phyloP scores from a whole-genome alignment of 2,329 filamentous ascomycete genomes.

The Sporothrix brasiliensis region DNA sequence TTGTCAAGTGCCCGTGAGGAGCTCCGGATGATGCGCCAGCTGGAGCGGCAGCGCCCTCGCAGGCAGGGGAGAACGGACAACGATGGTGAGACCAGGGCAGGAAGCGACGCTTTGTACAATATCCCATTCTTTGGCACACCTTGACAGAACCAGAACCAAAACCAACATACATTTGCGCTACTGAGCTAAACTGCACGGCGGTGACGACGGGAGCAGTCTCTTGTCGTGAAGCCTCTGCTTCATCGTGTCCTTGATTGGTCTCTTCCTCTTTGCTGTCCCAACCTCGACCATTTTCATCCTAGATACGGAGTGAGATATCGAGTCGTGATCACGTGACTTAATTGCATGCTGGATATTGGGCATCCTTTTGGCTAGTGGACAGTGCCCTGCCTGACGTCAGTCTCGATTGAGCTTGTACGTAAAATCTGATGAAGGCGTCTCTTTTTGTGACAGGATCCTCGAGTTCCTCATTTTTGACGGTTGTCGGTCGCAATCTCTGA shows the following conservation, averaged over 20 bases:
- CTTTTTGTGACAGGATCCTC: too few relatives aligned
- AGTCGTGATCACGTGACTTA: conserved; percentile 10
- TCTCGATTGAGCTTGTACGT: not conserved
- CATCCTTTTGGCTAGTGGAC: not conserved
- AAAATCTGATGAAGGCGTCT: too few relatives aligned
- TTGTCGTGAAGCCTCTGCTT: not conserved
- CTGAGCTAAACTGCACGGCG: not conserved
- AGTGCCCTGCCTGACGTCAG: conserved; percentile 5
- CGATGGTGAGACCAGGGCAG: not conserved
- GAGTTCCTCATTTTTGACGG: too few relatives aligned
- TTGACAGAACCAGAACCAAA: conserved; percentile 27
- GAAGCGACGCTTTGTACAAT: conserved; percentile 25
- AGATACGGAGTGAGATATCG: not conserved
- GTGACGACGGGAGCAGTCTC: not conserved
- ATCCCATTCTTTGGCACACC: conserved; percentile 15
- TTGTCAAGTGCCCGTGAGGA: conserved; percentile 61
- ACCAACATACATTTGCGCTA: conserved; percentile 22
- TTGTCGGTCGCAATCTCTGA: too few relatives aligned
- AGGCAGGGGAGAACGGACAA: not conserved
- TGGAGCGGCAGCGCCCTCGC: not conserved
- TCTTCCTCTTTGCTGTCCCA: not conserved
- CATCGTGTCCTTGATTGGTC: not conserved
- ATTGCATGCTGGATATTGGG: not conserved
- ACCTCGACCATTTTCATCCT: too few relatives aligned
- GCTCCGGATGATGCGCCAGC: not conserved